phyloP scores from a whole-genome alignment of 129 eudicot species.

The Ambrosia trifida region DNA sequence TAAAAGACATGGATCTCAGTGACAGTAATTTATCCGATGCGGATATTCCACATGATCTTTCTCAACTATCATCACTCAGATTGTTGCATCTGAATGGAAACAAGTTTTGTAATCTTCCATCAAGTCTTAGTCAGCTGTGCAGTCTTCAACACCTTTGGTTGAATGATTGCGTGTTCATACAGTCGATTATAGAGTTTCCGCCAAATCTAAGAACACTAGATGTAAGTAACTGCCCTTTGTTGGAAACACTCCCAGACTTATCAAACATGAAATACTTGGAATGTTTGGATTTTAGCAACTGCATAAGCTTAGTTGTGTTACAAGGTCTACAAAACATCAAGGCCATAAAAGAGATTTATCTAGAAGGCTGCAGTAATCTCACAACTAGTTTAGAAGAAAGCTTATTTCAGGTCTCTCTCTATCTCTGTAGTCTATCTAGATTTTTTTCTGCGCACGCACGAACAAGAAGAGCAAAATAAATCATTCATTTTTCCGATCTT shows the following conservation, averaged over 20 bases:
- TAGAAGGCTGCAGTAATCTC: slow-evolving; percentile 29
- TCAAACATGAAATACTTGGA: slow-evolving; percentile 17
- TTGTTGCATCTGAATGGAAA: slow-evolving; percentile 5
- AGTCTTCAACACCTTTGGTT: slow-evolving; percentile 16
- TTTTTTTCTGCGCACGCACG: not conserved
- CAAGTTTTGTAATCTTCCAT: slow-evolving; percentile 27
- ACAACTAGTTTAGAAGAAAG: slow-evolving; percentile 19
- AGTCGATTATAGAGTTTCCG: slow-evolving; percentile 23
- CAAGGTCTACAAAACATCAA: slow-evolving; percentile 22
- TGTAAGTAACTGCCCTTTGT: slow-evolving; percentile 20
- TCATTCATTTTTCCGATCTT: too few species aligned
- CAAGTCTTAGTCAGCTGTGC: slow-evolving; percentile 13
- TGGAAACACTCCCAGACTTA: slow-evolving; percentile 23
- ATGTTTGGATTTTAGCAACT: slow-evolving; percentile 22
- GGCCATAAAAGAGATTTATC: slow-evolving; percentile 13
- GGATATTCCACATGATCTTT: slow-evolving; percentile 22
- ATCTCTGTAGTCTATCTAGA: not conserved
- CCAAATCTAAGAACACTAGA: slow-evolving; percentile 21
- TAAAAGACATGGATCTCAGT: slow-evolving; percentile 26
- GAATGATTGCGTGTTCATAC: slow-evolving; percentile 19
- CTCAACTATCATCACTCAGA: not conserved
- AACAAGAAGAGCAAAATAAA: not conserved
- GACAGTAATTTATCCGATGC: slow-evolving; percentile 12
- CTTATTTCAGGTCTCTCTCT: slow-evolving; percentile 24
- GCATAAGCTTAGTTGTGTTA: slow-evolving; percentile 28